phyloP scores from a whole-genome alignment of 1,284 basidiomycete genomes.

The Ustilago shanxiensis region DNA sequence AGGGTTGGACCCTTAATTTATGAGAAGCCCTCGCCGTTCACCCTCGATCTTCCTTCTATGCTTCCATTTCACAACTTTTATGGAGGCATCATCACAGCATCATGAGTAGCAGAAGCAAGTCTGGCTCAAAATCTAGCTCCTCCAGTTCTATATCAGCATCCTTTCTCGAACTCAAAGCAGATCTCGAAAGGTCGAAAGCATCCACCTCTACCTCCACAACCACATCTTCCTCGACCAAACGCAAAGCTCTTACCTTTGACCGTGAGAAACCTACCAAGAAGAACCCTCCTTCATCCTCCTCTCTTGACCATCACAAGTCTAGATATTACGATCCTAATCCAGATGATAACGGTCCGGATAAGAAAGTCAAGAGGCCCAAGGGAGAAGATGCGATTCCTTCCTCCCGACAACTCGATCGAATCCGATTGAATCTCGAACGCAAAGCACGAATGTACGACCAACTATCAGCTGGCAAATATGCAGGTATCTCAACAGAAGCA shows the following conservation, averaged over 20 bases:
- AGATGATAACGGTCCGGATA: neutral
- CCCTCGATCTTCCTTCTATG: neutral
- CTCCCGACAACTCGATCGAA: slow-evolving; percentile 74
- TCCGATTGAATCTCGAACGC: slow-evolving; percentile 77
- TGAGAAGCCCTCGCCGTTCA: neutral
- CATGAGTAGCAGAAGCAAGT: neutral
- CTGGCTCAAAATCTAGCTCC: neutral
- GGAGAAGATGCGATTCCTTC: neutral
- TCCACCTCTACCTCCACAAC: slow-evolving; percentile 4
- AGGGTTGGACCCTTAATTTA: slow-evolving; percentile 14
- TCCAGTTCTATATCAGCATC: slow-evolving; percentile 33
- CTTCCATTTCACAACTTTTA: neutral
- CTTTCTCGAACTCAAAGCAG: slow-evolving; percentile 49
- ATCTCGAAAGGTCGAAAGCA: slow-evolving; percentile 48
- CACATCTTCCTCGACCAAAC: slow-evolving; percentile 10
- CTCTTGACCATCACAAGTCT: neutral
- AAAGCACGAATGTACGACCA: slow-evolving; percentile 88
- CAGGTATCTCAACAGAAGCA: slow-evolving; percentile 74
- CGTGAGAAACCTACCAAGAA: neutral
- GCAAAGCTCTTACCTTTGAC: slow-evolving; percentile 4
- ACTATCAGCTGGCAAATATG: slow-evolving; percentile 82
- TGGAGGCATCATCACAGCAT: neutral
- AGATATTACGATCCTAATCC: neutral
- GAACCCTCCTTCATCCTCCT: slow-evolving; percentile 15
- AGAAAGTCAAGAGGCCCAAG: neutral